Base-by-base conservation (phyloP, 2,329 filamentous ascomycete species). In the Epichloe gansuensis region DNA sequence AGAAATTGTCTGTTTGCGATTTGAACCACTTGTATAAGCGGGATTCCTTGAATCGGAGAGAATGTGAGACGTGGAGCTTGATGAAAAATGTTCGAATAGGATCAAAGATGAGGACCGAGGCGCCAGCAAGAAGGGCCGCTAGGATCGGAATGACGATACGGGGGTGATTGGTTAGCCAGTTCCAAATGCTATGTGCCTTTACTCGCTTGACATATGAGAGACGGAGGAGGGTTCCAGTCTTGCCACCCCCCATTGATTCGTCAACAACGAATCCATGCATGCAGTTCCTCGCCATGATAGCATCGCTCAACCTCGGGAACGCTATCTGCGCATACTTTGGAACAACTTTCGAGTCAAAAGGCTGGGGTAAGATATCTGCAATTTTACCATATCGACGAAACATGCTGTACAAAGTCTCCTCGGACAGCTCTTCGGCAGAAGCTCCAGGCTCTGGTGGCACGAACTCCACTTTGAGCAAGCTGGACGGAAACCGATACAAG, bases 11-110 rank as follows among this genome's bases (percentile, higher is more conserved):
- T 0, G 78, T 64, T 51, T 67, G 67, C 21, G 67, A 66, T 63
- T 85, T 85, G 63, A 96, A 78, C 91, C 89, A 95, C 54, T 83
- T 80, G 66, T 88, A 87, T 15, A 90, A 61, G 46, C 71, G 76
- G 61, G 82, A 91, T 55, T 93, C 82, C 44, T 81, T 82, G 35
- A 93, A 72, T 53, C 86, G 80, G 55, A 93, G 81, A 0, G 83
- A 81, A 46, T 84, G 79, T 35, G 89, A 89, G 49, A 98, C 83
- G 64, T 95, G 89, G 4, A 85, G 77, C 62, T 89, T 89, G 69
- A 97, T 87, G 61, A 94, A 96, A 63, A 94, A 93, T 0, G 89
- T 90, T 44, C 93, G 82, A 53, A 98, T 90, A 0, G 93, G 93
- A 60, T 98, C 93, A 61, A 98, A 97, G 7, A 97, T 75, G 1